A percentile compares a stretch with the other conserved stretches of the same genome.
Evolutionary conservation across 2,329 filamentous ascomycete species (phyloP).

Genomic region (Cladosporium sp.): DNA sequence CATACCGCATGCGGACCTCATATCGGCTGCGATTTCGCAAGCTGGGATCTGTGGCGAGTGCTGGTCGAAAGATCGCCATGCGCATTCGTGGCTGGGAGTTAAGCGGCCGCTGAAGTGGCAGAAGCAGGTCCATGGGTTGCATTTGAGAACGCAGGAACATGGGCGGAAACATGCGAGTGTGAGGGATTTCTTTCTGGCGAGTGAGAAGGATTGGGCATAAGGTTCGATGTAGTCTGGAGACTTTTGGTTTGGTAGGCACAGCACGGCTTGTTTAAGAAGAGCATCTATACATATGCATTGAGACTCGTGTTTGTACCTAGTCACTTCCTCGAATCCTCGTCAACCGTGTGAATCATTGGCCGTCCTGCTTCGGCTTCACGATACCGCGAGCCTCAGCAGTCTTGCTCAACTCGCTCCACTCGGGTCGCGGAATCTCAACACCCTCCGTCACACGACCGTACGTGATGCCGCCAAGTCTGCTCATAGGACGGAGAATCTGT

Average conservation of each 20-base stretch:
- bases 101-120: constrained; percentile 45
- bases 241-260: too few species aligned
- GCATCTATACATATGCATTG: too few species aligned
- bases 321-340: too few species aligned
- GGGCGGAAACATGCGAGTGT: constrained; percentile 25
- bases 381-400: constrained; percentile 54
- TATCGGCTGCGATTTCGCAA: constrained; percentile 46
- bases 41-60: constrained; percentile 45
- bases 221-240: not conserved
- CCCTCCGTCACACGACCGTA: constrained; percentile 69
- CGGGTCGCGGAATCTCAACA: constrained; percentile 64
- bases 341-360: constrained; percentile 30
- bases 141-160: constrained; percentile 18
- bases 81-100: constrained; percentile 42
- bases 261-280: too few species aligned
- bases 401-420: constrained; percentile 45
- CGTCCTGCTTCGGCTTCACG: constrained; percentile 44
- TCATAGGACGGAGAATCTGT: constrained; percentile 68
- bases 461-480: constrained; percentile 78
- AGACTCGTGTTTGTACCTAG: too few species aligned
- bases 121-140: constrained; percentile 23
- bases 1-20: constrained; percentile 61
- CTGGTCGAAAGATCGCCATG: constrained; percentile 36
- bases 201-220: constrained; percentile 29
- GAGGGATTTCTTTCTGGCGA: constrained; percentile 30